Base-by-base conservation (phyloP, 2,329 filamentous ascomycete genomes). In the Ilyonectria robusta region DNA sequence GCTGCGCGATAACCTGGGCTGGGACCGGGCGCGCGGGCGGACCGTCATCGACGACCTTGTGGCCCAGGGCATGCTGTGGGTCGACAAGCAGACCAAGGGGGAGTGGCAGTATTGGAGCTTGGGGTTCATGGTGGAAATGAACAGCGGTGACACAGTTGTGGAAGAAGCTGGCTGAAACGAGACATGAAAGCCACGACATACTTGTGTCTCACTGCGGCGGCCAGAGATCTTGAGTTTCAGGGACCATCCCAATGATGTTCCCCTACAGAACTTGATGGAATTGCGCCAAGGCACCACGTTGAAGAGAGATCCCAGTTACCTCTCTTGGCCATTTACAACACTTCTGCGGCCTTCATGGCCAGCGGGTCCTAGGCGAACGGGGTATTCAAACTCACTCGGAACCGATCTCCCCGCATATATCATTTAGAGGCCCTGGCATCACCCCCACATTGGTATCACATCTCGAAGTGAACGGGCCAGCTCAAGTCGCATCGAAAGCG, bases 21-120 rank as follows among this genome's bases (percentile, higher is more conserved):
- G 96, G 96, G 91, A 95, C 72, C 85, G 89, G 50, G 93, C 94
- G 6, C 87, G 96, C 70, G 93, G 94, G n/a, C 88, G 92, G 78
- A 97, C 96, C 0, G 94, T 95, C 2, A 88, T 98, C 58, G 94
- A 98, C 69, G 96, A 99, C 80, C 83, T 99, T 37, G 86, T 98
- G 58, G 91, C 92, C 0, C 94, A 97, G 76, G 94, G 94, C 59
- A 89, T 99, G 84, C 89, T 99, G 15, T 99, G 96, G 96, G 90
- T 98, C 6, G 96, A 99, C 81, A 90, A 89, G 72, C 94, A 98
- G 82, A 91, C 83, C 10, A 86, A 88, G 9, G 79, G 78, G 19
- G 95, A 98, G 83, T 94, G 91, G 80, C 95, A 98, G 81, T 99
- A 98, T 76, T 99, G 96, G 96, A 93, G 90, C 66, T 93, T 93